These are phyloP conservation scores for Boletus vinaceobasis DNA, from an alignment of 768 basidiomycete species.

Conservation along the genomic window DNA sequence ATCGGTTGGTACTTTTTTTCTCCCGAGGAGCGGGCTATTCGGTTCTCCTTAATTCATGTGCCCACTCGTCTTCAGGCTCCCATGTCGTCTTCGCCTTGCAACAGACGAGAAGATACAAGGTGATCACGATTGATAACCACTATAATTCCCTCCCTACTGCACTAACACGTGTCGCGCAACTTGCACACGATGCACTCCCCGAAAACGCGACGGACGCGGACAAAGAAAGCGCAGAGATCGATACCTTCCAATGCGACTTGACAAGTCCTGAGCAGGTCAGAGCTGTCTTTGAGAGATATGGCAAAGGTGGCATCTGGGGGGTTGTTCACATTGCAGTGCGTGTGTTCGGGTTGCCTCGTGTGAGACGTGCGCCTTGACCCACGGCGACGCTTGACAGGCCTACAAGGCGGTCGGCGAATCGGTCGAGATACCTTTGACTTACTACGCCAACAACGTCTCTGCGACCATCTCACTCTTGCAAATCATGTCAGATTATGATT, in stretches of 20 bases:
- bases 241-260: conserved; percentile 69
- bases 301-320: conserved; percentile 91
- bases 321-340: conserved; percentile 92
- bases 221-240: conserved; percentile 69
- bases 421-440: conserved; percentile 85
- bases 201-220: conserved; percentile 62
- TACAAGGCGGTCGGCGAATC: conserved; percentile 98
- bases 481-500: conserved; percentile 81
- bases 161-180: conserved; percentile 70
- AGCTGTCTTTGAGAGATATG: conserved; percentile 78
- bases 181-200: conserved; percentile 74
- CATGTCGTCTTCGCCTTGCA: conserved; percentile 89
- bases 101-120: conserved; percentile 84
- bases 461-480: conserved; percentile 86
- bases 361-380: not conserved
- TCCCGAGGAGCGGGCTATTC: not conserved
- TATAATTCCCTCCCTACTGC: conserved; percentile 84
- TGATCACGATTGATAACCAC: conserved; percentile 93
- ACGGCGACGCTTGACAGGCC: conserved; percentile 49
- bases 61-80: conserved; percentile 56
- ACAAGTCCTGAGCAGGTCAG: conserved; percentile 69
- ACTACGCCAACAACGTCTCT: conserved; percentile 92
- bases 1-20: conserved; percentile 54
- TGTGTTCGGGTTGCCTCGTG: conserved; percentile 32
- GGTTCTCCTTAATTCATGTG: not conserved